Conservation (phyloP, 208 protist species). For the Leishmania martiniquensis region DNA sequence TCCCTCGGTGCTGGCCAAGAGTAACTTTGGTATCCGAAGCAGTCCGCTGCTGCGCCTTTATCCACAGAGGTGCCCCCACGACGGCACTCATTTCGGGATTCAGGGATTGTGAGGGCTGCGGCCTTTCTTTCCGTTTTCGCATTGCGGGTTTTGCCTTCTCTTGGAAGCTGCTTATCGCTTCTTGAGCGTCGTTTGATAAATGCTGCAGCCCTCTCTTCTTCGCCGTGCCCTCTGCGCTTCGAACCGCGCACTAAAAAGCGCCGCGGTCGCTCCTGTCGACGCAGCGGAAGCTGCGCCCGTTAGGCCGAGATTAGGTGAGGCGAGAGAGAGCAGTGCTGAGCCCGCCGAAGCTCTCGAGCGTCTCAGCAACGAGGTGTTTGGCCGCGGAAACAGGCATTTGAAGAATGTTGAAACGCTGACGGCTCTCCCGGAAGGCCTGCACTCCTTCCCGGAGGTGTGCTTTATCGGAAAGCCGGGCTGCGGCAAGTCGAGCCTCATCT, state of each 20-base stretch:
- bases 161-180: background rate
- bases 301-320: background rate
- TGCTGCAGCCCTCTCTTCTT: constrained; percentile 7
- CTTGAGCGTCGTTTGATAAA: background rate
- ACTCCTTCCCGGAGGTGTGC: constrained; percentile 91
- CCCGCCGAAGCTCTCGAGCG: constrained; percentile 43
- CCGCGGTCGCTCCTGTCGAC: background rate
- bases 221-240: background rate
- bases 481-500: constrained; percentile 89
- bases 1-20: background rate
- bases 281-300: background rate
- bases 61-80: background rate
- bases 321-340: background rate
- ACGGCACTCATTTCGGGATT: background rate
- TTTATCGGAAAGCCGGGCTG: constrained; percentile 90
- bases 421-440: constrained; percentile 82
- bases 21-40: background rate
- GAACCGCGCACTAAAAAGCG: background rate
- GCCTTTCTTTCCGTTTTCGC: background rate
- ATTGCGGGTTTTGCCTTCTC: background rate
- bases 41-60: background rate
- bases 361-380: constrained; percentile 84
- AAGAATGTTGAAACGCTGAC: constrained; percentile 83
- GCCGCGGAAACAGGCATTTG: constrained; percentile 78
- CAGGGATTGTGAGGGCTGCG: background rate